Conservation (phyloP, 148 eudicot genomes). For the Vaccinium myrtillus region DNA sequence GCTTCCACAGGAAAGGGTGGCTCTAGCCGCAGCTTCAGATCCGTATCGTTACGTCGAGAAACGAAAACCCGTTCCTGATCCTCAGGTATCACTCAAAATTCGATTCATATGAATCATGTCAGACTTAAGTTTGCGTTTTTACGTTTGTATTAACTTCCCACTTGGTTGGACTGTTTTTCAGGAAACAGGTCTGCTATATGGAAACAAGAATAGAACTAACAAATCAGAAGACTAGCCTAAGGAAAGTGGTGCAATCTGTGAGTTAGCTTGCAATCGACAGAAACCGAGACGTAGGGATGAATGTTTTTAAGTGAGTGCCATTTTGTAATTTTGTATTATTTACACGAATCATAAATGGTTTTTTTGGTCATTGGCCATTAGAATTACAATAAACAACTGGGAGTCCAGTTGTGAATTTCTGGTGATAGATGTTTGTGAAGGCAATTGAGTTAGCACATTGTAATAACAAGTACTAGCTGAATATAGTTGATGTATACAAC, state of each 20-base stretch:
- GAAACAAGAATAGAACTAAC: conserved; percentile 47
- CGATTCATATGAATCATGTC: background rate
- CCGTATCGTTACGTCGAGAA: conserved; percentile 68
- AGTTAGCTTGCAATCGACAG: background rate
- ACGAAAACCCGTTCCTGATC: conserved; percentile 72
- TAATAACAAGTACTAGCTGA: background rate
- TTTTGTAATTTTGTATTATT: background rate
- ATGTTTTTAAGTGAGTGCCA: background rate
- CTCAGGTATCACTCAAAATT: conserved; percentile 44
- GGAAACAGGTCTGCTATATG: conserved; percentile 59
- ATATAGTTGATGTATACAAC: conserved; percentile 1
- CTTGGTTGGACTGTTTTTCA: conserved; percentile 27
- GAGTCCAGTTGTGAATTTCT: background rate
- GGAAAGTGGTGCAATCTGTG: conserved; percentile 4
- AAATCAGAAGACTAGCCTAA: conserved; percentile 18
- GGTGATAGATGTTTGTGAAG: background rate
- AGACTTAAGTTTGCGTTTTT: background rate
- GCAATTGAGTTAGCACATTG: background rate
- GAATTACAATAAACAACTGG: background rate
- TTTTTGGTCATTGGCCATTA: background rate
- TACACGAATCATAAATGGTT: background rate
- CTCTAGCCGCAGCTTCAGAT: conserved; percentile 53
- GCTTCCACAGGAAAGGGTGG: conserved; percentile 49
- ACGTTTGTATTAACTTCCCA: background rate
- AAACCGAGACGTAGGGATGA: background rate